These are phyloP conservation scores for Inga leiocalycina DNA, from an alignment of 306 rosid species.

Conservation along the genomic window DNA sequence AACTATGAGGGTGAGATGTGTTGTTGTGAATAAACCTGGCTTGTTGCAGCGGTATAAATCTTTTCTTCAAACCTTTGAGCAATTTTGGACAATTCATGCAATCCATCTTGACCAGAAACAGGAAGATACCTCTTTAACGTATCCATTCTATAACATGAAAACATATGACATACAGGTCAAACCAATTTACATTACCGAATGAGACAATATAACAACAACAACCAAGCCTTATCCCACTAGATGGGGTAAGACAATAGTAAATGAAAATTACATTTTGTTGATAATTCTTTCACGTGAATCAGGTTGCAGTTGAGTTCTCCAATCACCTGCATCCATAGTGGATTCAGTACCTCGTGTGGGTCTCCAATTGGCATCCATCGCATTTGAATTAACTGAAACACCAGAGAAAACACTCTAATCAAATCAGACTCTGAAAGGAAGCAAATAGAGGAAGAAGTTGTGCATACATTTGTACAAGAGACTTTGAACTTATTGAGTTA, in stretches of 20 bases:
- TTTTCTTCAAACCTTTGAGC: conserved; percentile 88
- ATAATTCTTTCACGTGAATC: conserved; percentile 53
- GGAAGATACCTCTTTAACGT: conserved; percentile 77
- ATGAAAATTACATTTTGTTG: conserved; percentile 54
- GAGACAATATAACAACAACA: background rate
- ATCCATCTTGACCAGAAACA: conserved; percentile 66
- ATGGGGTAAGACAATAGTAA: background rate
- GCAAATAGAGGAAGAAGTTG: background rate
- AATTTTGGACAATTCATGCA: conserved; percentile 70
- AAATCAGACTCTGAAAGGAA: conserved; percentile 21
- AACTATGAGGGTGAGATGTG: background rate
- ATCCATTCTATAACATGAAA: conserved; percentile 57
- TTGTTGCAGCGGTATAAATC: conserved; percentile 68
- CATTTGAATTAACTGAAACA: conserved; percentile 23
- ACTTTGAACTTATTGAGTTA: background rate
- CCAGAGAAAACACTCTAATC: conserved; percentile 11
- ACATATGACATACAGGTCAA: background rate
- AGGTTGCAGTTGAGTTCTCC: conserved; percentile 51
- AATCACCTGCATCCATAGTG: conserved; percentile 42
- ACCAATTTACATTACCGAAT: background rate
- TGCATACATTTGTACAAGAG: background rate
- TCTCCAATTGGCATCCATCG: conserved; percentile 51
- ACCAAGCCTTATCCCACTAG: no score
- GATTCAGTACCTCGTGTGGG: conserved; percentile 47
- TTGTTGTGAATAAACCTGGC: conserved; percentile 52